phyloP scores from a whole-genome alignment of 2,329 filamentous ascomycete genomes.

The Fusarium sororula region DNA sequence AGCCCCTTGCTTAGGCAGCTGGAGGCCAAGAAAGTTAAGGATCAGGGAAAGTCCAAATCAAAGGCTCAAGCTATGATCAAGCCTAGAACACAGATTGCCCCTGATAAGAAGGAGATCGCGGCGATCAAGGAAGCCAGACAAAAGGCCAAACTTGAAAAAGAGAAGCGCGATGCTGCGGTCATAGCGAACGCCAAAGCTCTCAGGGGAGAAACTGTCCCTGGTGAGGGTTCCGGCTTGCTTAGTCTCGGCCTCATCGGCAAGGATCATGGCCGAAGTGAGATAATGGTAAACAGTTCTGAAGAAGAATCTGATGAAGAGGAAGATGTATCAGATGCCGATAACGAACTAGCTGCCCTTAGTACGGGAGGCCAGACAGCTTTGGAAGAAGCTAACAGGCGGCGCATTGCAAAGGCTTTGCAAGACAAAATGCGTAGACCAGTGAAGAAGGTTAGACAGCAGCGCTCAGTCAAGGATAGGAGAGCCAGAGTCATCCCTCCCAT shows the following conservation, averaged over 20 bases:
- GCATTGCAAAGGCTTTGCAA: constrained; percentile 57
- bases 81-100: constrained; percentile 42
- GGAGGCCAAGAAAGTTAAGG: constrained; percentile 50
- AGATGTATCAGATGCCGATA: constrained; percentile 62
- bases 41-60: constrained; percentile 41
- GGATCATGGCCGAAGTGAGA: constrained; percentile 82
- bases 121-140: constrained; percentile 76
- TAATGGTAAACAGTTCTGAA: constrained; percentile 89
- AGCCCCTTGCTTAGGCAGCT: constrained; percentile 59
- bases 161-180: constrained; percentile 74
- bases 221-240: constrained; percentile 81
- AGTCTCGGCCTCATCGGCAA: constrained; percentile 79
- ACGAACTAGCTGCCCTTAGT: constrained; percentile 57
- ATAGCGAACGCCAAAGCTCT: constrained; percentile 72
- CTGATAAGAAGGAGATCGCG: constrained; percentile 51
- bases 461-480: constrained; percentile 92
- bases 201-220: constrained; percentile 54
- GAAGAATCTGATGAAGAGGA: constrained; percentile 78
- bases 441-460: constrained; percentile 81
- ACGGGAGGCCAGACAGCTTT: constrained; percentile 59
- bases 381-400: constrained; percentile 57
- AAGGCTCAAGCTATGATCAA: constrained; percentile 45
- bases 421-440: constrained; percentile 74
- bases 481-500: constrained; percentile 91
- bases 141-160: constrained; percentile 78